Evolutionary conservation across 371 early-diverging fungal species (phyloP), one percentile per base, ranked within the genome.

Genomic region (Mortierella polycephala): DNA sequence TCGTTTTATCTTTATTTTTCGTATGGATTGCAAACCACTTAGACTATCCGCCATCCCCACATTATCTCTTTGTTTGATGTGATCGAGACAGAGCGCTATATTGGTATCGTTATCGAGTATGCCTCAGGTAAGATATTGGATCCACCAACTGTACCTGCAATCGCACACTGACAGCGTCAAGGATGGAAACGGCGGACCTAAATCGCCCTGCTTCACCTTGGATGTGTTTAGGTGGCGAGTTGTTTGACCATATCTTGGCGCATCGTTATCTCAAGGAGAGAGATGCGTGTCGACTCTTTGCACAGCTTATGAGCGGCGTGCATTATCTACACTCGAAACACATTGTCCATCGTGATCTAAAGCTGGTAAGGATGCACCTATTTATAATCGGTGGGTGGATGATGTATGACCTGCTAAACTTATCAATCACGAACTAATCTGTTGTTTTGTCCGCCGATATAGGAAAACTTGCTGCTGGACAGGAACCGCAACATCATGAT

Each of bases 1-100:
- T 23, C 41, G 14, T 50, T 59, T 14, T 50, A 30, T 44, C 40
- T 58, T 65, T 67, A 10, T 62, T 37, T 37, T 46, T 37, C 37
- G 37, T 16, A 50, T 23, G 47, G 47, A 47, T 47, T n/a, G 11
- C 21, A 50, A 50, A 44, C 9, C 57, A 4, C 44, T 7, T 66
- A 96, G 96, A 84, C 89, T 6, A 91, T 96, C 60, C 87, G 89
- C 62, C 97, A 98, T 70, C 91, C 93, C 21, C 91, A 95, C 83
- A 96, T 99, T 72, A 98, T 99, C 50, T 90, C 92, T 62, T 83
- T 99, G 57, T 88, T 91, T 73, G 99, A 99, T 81, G 97, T 99
- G 46, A 95, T 99, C 69, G 98, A 96, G 81, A 97, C 98, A 11
- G 94, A 94, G 52, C 89, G 92, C 54, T 96, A 97, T 75, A 97